Percentiles rank a stretch among this genome's conserved stretches.
Conservation (phyloP, 192 early-diverging fungal genomes). For the Phycomyces blakesleeanus region DNA sequence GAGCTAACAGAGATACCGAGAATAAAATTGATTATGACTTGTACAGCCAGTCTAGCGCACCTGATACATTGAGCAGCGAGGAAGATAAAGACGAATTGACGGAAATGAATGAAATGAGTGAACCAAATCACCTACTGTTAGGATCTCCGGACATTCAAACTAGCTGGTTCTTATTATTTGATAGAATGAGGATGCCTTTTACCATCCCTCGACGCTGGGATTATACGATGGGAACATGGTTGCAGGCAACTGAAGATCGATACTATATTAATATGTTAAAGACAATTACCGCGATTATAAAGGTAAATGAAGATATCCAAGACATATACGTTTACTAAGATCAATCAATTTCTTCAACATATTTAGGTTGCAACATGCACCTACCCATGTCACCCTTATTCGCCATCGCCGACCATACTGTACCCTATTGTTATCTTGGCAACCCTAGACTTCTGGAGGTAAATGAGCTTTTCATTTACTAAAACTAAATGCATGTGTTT, state of each 20-base stretch:
- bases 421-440: constrained; percentile 40
- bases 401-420: constrained; percentile 17
- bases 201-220: too few species aligned
- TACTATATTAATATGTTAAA: constrained; percentile 2
- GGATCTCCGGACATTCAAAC: too few species aligned
- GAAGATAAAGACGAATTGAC: too few species aligned
- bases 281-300: constrained; percentile 7
- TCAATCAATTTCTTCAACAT: neutral
- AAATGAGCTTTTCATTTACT: neutral
- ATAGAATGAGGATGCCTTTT: too few species aligned
- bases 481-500: too few species aligned
- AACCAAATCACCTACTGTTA: too few species aligned
- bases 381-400: constrained; percentile 36
- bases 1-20: too few species aligned
- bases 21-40: too few species aligned
- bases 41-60: too few species aligned
- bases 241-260: neutral
- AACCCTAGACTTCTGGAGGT: constrained; percentile 35
- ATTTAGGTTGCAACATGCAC: constrained; percentile 34
- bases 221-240: neutral
- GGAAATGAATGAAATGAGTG: too few species aligned
- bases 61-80: too few species aligned
- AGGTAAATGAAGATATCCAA: constrained; percentile 1
- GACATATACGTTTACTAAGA: neutral
- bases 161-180: too few species aligned